Base-by-base conservation (phyloP, 768 basidiomycete species). In the Leucocoprinus sp. region DNA sequence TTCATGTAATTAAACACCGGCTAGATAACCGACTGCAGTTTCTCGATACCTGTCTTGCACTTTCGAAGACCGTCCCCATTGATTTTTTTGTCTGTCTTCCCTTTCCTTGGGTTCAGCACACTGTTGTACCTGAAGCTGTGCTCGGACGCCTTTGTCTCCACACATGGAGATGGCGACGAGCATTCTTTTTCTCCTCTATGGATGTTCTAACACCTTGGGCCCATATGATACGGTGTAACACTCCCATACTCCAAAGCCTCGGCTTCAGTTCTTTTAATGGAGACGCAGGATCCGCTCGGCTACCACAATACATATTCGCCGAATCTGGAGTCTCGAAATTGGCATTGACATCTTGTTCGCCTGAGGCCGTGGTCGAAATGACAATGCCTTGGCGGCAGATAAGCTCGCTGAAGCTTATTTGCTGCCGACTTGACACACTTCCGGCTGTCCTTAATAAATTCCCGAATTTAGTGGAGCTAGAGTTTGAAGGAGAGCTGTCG, bases 181-280 rank as follows among this genome's bases (percentile, higher is more conserved):
- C 26, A 5, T 41, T 41, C 40, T 41, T 41, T 26, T n/a, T 41
- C 11, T 11, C 26, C 2, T 22, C 40, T 11, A 41, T 27, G 15
- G 40, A 41, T 41, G 26, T 41, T 11, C 40, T 41, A 14, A 18
- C n/a, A 9, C 40, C 40, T 8, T 41, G 40, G 40, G 18, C 15
- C 8, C 40, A 28, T 18, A 8, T 29, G 12, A 27, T 41, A 4
- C n/a, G 18, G 8, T 6, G 19, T n/a, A 28, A 28, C 21, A 41
- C 40, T 5, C 40, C 40, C 9, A 41, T 28, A 7, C 27, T 41
- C 17, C 23, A 41, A 18, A 41, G 26, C 15, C 18, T 41, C 17
- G 40, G 40, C 18, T 9, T 41, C 18, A 27, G 40, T 5, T 27
- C 23, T 19, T 12, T 41, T 17, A 26, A n/a, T 17, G 21, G n/a